These are phyloP conservation scores for Apophysomyces elegans DNA, from an alignment of 371 early-diverging fungal genomes.

Conservation along the genomic window DNA sequence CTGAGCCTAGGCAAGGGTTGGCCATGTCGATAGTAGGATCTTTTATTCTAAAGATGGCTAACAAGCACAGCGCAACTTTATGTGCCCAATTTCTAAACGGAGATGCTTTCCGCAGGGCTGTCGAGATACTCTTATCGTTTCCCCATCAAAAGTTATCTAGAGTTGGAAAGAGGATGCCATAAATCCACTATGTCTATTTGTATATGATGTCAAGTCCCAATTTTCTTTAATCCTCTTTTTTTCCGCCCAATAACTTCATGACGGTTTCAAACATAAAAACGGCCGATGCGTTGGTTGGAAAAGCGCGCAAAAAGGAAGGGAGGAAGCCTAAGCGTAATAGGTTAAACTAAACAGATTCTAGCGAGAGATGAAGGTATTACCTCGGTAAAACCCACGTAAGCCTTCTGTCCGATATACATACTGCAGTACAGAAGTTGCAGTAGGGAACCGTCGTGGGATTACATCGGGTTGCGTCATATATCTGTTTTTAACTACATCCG, in stretches of 20 bases:
- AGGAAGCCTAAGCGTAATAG: conserved; percentile 64
- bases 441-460: conserved; percentile 66
- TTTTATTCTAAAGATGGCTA: background rate
- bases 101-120: background rate
- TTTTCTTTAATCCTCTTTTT: background rate
- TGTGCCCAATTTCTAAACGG: background rate
- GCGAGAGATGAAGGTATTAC: conserved; percentile 19
- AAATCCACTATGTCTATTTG: background rate
- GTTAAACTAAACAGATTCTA: background rate
- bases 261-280: conserved; percentile 81
- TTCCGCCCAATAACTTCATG: conserved; percentile 44
- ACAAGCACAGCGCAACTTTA: background rate
- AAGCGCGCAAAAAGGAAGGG: conserved; percentile 86
- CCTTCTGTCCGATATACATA: conserved; percentile 71
- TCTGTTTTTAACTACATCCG: conserved; percentile 89
- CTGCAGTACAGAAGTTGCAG: conserved; percentile 51
- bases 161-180: too few relatives aligned
- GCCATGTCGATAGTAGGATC: too few relatives aligned
- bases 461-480: conserved; percentile 91
- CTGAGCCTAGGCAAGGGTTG: too few relatives aligned
- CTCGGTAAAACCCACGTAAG: conserved; percentile 73
- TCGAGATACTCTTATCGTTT: too few relatives aligned
- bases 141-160: too few relatives aligned
- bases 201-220: too few relatives aligned
- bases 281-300: conserved; percentile 91